Evolutionary conservation across 257 asterid species (phyloP).

Genomic region (Linaria vulgaris): DNA sequence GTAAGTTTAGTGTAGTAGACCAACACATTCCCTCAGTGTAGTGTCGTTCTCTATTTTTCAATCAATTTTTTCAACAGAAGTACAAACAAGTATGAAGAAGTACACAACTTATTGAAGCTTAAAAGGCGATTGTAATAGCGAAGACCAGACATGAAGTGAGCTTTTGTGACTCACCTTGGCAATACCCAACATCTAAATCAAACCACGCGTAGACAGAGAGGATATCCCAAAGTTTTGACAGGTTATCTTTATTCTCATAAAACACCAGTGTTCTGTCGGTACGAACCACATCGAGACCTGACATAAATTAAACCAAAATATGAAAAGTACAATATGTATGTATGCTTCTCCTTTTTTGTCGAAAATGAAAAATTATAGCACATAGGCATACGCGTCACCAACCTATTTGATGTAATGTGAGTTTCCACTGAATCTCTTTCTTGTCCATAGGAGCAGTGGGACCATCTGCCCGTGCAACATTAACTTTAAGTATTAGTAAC

Average conservation of each 20-base stretch:
- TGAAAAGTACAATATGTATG: slow-evolving; percentile 9
- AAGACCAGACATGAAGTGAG: slow-evolving; percentile 14
- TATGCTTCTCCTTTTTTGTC: background rate
- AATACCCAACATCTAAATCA: slow-evolving; percentile 83
- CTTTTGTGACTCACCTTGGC: slow-evolving; percentile 68
- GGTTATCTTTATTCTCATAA: slow-evolving; percentile 75
- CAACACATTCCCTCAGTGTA: too few species aligned
- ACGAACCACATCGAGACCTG: slow-evolving; percentile 92
- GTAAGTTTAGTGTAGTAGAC: too few species aligned
- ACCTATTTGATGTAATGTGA: slow-evolving; percentile 94
- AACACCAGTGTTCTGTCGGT: slow-evolving; percentile 81
- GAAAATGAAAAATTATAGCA: slow-evolving; percentile 5
- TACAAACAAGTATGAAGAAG: background rate
- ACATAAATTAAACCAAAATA: slow-evolving; percentile 22
- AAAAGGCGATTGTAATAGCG: slow-evolving; percentile 13
- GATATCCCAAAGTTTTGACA: slow-evolving; percentile 87
- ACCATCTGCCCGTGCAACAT: slow-evolving; percentile 28
- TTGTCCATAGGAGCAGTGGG: slow-evolving; percentile 41
- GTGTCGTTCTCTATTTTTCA: too few species aligned
- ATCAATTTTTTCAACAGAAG: background rate
- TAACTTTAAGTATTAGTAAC: slow-evolving; percentile 21
- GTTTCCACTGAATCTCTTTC: slow-evolving; percentile 90
- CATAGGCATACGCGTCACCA: slow-evolving; percentile 29
- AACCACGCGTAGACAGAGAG: slow-evolving; percentile 87
- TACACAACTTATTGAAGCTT: background rate